These are phyloP conservation scores for Chlamydomonas sp. DNA, from an alignment of 139 green algal species.

Conservation along the genomic window DNA sequence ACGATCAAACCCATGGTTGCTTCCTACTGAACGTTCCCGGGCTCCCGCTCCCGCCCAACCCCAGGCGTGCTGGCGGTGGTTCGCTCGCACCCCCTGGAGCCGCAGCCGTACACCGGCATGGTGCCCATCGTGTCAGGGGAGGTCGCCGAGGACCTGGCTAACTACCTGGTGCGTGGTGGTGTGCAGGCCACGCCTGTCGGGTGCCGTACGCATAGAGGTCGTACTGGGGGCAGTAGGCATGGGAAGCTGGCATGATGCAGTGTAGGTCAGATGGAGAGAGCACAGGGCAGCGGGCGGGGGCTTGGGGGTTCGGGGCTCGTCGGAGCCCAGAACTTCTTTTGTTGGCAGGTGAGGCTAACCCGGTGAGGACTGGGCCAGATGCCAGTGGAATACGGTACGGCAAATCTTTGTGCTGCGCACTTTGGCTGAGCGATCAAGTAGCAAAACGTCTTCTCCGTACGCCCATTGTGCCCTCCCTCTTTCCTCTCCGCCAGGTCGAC, in stretches of 20 bases:
- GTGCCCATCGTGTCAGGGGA: constrained; percentile 76
- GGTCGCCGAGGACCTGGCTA: constrained; percentile 91
- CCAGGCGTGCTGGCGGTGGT: constrained; percentile 83
- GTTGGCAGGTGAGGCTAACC: no score
- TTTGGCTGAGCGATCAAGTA: no score
- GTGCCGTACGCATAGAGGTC: not conserved
- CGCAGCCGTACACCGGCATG: constrained; percentile 55
- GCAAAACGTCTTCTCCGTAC: not conserved
- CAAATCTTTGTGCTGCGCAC: no score
- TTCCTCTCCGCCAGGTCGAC: constrained; percentile 56
- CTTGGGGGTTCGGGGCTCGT: no score
- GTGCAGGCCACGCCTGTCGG: not conserved
- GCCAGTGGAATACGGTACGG: no score
- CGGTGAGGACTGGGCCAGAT: no score
- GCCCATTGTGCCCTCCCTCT: not conserved
- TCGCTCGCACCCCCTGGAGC: constrained; percentile 65
- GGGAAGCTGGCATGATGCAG: not conserved
- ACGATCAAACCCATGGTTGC: no score
- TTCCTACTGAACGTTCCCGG: no score
- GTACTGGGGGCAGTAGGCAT: not conserved
- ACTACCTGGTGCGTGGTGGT: constrained; percentile 76
- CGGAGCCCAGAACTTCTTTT: no score
- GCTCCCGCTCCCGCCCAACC: no score
- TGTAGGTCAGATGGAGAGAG: not conserved
- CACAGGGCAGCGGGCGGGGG: no score